Percentiles rank a stretch among this genome's conserved stretches.
These are phyloP conservation scores for Aureobasidium subglaciale DNA, from an alignment of 2,329 filamentous ascomycete species.

Conservation along the genomic window DNA sequence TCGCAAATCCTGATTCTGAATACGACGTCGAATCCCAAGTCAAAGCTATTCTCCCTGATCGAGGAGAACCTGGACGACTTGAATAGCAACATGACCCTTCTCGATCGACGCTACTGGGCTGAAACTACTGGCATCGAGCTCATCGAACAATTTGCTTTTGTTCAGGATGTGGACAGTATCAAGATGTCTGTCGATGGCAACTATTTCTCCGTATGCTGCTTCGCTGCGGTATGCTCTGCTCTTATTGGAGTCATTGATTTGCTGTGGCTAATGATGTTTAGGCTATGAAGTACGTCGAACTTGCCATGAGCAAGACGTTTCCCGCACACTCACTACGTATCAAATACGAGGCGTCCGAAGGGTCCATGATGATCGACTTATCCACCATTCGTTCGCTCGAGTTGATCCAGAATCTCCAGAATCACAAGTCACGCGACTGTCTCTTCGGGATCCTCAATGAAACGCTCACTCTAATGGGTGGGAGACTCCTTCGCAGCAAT, in stretches of 20 bases:
- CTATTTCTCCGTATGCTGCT: slow-evolving; percentile 76
- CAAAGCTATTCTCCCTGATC: slow-evolving; percentile 67
- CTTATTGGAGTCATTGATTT: not conserved
- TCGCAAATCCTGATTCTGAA: slow-evolving; percentile 72
- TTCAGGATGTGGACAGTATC: slow-evolving; percentile 71
- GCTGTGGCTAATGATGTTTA: slow-evolving; percentile 33
- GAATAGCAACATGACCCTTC: slow-evolving; percentile 47
- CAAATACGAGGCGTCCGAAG: slow-evolving; percentile 78
- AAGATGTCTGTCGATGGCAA: slow-evolving; percentile 75
- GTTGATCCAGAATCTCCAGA: slow-evolving; percentile 78
- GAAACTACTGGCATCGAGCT: slow-evolving; percentile 70
- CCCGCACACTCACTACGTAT: slow-evolving; percentile 74
- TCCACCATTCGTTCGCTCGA: slow-evolving; percentile 82
- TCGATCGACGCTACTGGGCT: slow-evolving; percentile 78
- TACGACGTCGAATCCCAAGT: slow-evolving; percentile 62
- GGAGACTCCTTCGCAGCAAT: slow-evolving; percentile 72
- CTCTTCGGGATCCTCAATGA: slow-evolving; percentile 81
- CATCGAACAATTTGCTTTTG: slow-evolving; percentile 71
- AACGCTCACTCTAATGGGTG: slow-evolving; percentile 82
- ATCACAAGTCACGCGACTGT: slow-evolving; percentile 70
- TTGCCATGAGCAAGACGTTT: slow-evolving; percentile 61
- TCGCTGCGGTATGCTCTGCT: slow-evolving; percentile 63
- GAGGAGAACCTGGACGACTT: slow-evolving; percentile 62
- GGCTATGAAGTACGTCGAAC: slow-evolving; percentile 75
- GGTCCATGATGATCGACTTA: slow-evolving; percentile 92